Base-by-base conservation (phyloP, 2,329 filamentous ascomycete species). In the Trichoderma sp. region DNA sequence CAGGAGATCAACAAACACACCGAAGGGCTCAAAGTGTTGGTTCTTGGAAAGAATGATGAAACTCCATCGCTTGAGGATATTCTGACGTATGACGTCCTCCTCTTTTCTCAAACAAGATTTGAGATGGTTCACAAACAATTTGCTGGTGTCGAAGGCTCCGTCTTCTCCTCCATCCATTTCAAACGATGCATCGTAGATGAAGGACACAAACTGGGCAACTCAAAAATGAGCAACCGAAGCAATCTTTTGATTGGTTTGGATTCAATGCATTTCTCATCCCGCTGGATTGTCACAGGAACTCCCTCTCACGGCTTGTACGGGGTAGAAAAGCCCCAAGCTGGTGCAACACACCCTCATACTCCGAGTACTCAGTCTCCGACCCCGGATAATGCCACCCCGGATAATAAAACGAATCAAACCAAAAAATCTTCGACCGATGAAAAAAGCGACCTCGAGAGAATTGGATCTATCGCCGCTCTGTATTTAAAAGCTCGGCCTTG, bases 271-370 rank as follows among this genome's bases (percentile, higher is more conserved):
- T 83, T 94, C 17, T 91, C 94, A 61, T 88, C 93, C 20, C 89
- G 92, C 11, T 98, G 95, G 95, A 89, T 97, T 4, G 92, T 97
- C 0, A 97, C 93, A 1, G 95, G 95, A 70, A 98, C 95, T 0
- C 95, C 95, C 3, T 94, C 94, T 0, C 91, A 91, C 73, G 93
- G 94, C 11, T 83, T 98, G 0, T 93, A 94, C 70, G 94, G 95
- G 0, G 87, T 94, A 4, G 78, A 80, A 36, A 64, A 71, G 30
- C 53, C 71, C 15, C 61, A 72, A 26, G 23, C 71, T 13, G 36
- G 39, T 12, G 32, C 43, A 23, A 23, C 20, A 13, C n/a, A 39
- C 13, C 6, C 55, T 8, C 12, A 61, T 20, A 26, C 34, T 32
- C 15, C 58, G 4, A 39, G 30, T 70, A 15, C 17, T 28, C 36